A percentile compares a stretch with the other conserved stretches of the same genome.
These are phyloP conservation scores for Dovyalis caffra DNA, from an alignment of 345 rosid genomes.

Conservation along the genomic window DNA sequence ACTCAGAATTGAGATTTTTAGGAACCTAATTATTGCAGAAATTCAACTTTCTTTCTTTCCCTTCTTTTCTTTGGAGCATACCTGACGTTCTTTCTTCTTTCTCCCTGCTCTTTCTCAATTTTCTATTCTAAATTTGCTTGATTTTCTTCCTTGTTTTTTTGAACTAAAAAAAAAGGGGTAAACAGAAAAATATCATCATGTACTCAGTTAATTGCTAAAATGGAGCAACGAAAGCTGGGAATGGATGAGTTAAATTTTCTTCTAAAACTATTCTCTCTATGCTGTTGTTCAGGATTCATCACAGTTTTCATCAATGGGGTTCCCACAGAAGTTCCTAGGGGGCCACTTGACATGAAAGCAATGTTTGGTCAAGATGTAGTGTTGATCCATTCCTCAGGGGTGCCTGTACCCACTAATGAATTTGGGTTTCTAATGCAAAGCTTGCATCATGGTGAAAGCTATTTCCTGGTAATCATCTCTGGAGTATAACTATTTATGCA, in stretches of 20 bases:
- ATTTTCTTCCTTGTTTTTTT: not conserved
- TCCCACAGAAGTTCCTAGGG: slow-evolving; percentile 73
- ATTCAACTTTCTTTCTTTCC: not conserved
- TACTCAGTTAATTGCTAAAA: not conserved
- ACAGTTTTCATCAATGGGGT: slow-evolving; percentile 86
- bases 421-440: slow-evolving; percentile 68
- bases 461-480: slow-evolving; percentile 70
- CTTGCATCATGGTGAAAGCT: slow-evolving; percentile 91
- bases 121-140: not conserved
- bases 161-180: not conserved
- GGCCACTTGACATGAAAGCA: slow-evolving; percentile 70
- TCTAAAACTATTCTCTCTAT: not conserved
- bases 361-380: slow-evolving; percentile 71
- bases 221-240: not conserved
- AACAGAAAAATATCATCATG: not conserved
- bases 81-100: not conserved
- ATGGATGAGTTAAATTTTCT: not conserved
- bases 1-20: not conserved
- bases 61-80: not conserved
- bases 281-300: slow-evolving; percentile 45
- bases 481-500: not conserved
- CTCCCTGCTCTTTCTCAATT: not conserved
- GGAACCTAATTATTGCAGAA: not conserved
- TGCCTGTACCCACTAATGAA: slow-evolving; percentile 69
- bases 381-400: slow-evolving; percentile 78